Base-by-base conservation (phyloP, 768 basidiomycete species). In the Pholiota molesta region DNA sequence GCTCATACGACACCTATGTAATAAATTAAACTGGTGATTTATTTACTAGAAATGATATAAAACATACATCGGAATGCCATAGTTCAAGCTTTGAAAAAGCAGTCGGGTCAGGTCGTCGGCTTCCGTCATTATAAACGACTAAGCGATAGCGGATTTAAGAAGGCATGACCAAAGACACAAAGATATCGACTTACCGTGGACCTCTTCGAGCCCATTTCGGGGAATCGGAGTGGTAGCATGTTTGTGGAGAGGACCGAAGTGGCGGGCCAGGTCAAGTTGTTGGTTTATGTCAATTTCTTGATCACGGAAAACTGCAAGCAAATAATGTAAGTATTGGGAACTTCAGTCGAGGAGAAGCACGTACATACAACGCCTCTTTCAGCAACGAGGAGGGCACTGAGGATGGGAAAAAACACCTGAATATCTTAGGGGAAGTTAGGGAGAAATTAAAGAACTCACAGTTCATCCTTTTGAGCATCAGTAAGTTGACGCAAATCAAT, bases 191-290 rank as follows among this genome's bases (percentile, higher is more conserved):
- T 16, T 16, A 87, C 90, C 80, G 66, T 92, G 91, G 5, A 91
- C 89, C 76, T 91, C 88, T 68, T 91, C 87, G 3, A 92, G 79
- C 16, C 91, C 92, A 17, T 81, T 85, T 68, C 85, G 83, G 1
- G 93, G 90, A 52, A 94, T 80, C 0, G 89, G 89, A 10, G 91
- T 92, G 2, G 90, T 92, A 3, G 92, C 89, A 69, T 95, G 92
- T 71, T 88, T 91, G 73, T 95, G 92, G 51, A 92, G 81, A 52
- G 84, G 89, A 5, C 91, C 91, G 58, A 82, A 91, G 68, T 93
- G 77, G 16, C 85, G 84, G 7, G 82, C 89, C 61, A 94, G 77
- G n/a, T 88, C 85, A 10, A 92, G 81, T 67, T 93, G 89, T 62
- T 88, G 80, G 52, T 87, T 78, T 51, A 92, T 83, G 64, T 80